Conservation (phyloP, 2,329 filamentous ascomycete species). For the Plenodomus biglobosus region DNA sequence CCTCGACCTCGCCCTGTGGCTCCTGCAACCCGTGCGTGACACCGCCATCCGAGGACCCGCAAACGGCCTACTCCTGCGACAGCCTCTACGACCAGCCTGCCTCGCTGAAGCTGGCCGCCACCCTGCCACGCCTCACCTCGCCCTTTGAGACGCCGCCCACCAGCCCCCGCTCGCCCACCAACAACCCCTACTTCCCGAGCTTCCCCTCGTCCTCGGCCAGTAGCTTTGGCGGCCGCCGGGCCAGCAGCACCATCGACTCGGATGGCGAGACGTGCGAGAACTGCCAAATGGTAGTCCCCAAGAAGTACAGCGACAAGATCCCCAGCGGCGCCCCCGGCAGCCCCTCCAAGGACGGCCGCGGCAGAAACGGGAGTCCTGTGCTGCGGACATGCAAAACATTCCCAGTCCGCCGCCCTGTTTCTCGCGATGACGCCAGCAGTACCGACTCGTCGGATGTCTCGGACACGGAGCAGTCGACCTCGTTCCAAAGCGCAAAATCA, state of each 20-base stretch:
- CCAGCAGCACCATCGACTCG: slow-evolving; percentile 45
- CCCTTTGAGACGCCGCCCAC: slow-evolving; percentile 47
- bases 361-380: slow-evolving; percentile 56
- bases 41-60: slow-evolving; percentile 43
- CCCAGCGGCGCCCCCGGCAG: slow-evolving; percentile 57
- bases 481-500: slow-evolving; percentile 39
- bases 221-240: slow-evolving; percentile 34
- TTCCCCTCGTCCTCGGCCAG: slow-evolving; percentile 34
- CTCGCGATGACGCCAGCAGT: slow-evolving; percentile 35
- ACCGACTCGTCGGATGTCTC: slow-evolving; percentile 42
- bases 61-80: slow-evolving; percentile 36
- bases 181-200: slow-evolving; percentile 56
- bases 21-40: slow-evolving; percentile 55
- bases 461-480: slow-evolving; percentile 44
- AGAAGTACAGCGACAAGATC: slow-evolving; percentile 56
- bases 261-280: slow-evolving; percentile 60
- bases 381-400: slow-evolving; percentile 58
- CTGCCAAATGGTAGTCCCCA: slow-evolving; percentile 58
- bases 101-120: slow-evolving; percentile 36
- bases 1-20: slow-evolving; percentile 56
- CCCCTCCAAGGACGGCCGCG: slow-evolving; percentile 51
- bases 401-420: slow-evolving; percentile 49
- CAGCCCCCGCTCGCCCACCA: slow-evolving; percentile 43
- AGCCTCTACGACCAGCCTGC: slow-evolving; percentile 39
- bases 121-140: slow-evolving; percentile 37